These are phyloP conservation scores for Saturnispora diversa DNA, from an alignment of 805 yeast species.

Conservation along the genomic window DNA sequence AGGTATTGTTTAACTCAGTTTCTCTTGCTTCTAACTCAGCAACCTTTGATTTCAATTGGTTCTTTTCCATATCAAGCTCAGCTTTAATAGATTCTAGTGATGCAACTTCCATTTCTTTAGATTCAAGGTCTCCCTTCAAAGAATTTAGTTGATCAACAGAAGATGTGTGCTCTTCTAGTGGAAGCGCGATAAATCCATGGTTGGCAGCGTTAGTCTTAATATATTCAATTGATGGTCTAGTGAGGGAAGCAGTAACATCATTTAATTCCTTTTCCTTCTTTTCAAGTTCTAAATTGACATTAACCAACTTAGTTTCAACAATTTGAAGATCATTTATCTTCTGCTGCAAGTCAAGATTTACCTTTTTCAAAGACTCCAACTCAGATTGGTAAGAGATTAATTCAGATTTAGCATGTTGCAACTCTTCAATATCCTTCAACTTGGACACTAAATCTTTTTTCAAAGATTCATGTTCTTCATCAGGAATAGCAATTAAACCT, in stretches of 20 bases:
- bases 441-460: conserved; percentile 3
- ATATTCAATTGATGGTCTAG: conserved; percentile 18
- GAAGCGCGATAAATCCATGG: conserved; percentile 15
- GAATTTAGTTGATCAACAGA: not conserved
- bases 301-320: not conserved
- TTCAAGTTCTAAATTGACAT: not conserved
- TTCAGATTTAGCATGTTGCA: conserved; percentile 6
- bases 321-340: conserved; percentile 2
- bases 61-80: conserved; percentile 7
- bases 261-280: conserved; percentile 10
- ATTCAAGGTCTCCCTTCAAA: not conserved
- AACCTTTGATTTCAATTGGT: not conserved
- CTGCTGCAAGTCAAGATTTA: conserved; percentile 1
- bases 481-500: conserved; percentile 19
- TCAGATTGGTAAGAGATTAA: conserved; percentile 1
- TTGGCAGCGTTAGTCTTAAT: conserved; percentile 15
- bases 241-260: not conserved
- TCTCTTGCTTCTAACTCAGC: not conserved
- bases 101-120: not conserved
- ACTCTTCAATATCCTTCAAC: conserved; percentile 5
- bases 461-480: conserved; percentile 15
- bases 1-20: not conserved
- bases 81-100: conserved; percentile 7
- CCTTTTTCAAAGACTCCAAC: not conserved
- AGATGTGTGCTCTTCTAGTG: conserved; percentile 5